Base-by-base conservation (phyloP, 441 rosid genomes). In the Flueggea neowawraea region DNA sequence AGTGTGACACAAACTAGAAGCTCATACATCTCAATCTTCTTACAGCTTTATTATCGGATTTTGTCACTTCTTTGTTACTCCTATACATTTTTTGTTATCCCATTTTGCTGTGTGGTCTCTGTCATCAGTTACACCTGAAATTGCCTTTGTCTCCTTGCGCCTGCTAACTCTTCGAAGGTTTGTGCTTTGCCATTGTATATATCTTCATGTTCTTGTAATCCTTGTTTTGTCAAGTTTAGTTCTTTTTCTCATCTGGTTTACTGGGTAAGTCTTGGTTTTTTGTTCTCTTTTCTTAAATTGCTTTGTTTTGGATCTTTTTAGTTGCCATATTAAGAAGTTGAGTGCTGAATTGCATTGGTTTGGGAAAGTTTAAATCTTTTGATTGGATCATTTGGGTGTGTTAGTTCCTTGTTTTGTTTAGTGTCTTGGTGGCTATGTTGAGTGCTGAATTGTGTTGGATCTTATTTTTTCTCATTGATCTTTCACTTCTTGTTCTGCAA, bases 361-460 rank as follows among this genome's bases (percentile, higher is more conserved):
- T 22, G 1, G 28, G 28, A 22, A 22, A 22, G 41, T 36, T 36
- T 5, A 36, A 8, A 5, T 36, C 41, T 36, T 36, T 36, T 36
- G 41, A 36, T 36, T 36, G 1, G 41, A 36, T 36, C 41, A 36
- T 36, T 8, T 5, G 41, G 41, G 41, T 36, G 41, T 36, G 7
- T 36, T 36, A 36, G 9, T 36, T 32, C 55, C 55, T 5, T 60
- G 43, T 52, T 59, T 48, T 51, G 59, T 17, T 55, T 60, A 55
- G 66, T 61, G 65, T 61, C 50, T 47, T 47, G 50, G 12, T 43
- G 45, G 4, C 4, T 47, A 9, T 47, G 52, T 52, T 50, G 6
- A 17, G 14, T 54, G 66, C 63, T 66, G 54, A 57, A 57, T 60
- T 66, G 28, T 15, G 41, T 65, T 68, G 58, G 80, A 75, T 73